Base-by-base conservation (phyloP, 805 yeast species). In the Sugiyamaella boreocaroliniensis region DNA sequence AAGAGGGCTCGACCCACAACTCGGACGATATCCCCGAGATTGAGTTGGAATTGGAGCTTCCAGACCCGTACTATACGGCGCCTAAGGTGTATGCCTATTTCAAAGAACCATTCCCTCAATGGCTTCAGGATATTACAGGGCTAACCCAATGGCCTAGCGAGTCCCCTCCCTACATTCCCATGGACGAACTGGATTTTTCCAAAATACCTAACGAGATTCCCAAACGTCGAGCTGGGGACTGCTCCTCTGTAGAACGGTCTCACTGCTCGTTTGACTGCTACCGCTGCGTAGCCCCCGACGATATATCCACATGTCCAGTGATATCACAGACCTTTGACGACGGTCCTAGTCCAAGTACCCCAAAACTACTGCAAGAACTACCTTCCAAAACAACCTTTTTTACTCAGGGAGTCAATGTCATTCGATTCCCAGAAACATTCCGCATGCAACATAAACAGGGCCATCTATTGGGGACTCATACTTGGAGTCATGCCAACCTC, bases 281-380 rank as follows among this genome's bases (percentile, higher is more conserved):
- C 66, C 80, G 83, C 57, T 90, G 97, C 70, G 80, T 83, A 26
- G 79, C 82, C 20, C 76, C 71, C 40, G 93, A 86, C 67, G 98
- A 90, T 64, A 81, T 86, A 4, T 77, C 72, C 60, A 79, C 92
- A 0, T 90, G 97, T 66, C 79, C 83, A 2, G 71, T 73, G 46
- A 71, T 92, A 40, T 80, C 90, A 0, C 98, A 92, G 69, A 84
- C 95, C 0, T 92, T 92, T 68, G 99, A 92, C 66, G 98, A 92
- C 66, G 98, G 99, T 0, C 99, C 99, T 1, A 77, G 90, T 0
- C 80, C 80, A 0, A 76, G 80, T 19, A 90, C 97, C 0, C 71
- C 78, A 3, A 74, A 73, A 43, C 73, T 92, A 29, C 66, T 89
- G 20, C 69, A 73, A 2, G 68, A 73, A n/a, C 68, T 90, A 57